These are phyloP conservation scores for Aspergillus niger DNA, from an alignment of 2,329 filamentous ascomycete genomes.

Conservation along the genomic window DNA sequence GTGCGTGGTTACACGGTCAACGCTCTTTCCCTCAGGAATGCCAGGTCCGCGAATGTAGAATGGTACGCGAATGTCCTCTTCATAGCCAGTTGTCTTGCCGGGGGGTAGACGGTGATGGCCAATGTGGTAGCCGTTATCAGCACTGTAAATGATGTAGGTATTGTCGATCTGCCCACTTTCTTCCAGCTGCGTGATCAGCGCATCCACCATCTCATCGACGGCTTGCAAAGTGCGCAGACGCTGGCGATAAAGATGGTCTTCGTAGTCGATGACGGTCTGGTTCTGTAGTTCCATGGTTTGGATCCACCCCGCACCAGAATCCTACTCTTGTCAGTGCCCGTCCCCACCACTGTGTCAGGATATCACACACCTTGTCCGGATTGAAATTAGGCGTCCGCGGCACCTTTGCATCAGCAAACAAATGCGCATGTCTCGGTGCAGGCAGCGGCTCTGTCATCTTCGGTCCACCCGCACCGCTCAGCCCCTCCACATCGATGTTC, in stretches of 20 bases:
- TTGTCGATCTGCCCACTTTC: slow-evolving; percentile 49
- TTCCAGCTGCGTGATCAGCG: slow-evolving; percentile 46
- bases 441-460: slow-evolving; percentile 9
- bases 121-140: slow-evolving; percentile 64
- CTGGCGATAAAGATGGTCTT: slow-evolving; percentile 56
- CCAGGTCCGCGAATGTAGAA: slow-evolving; percentile 63
- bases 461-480: neutral
- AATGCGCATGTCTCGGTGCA: slow-evolving; percentile 54
- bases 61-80: slow-evolving; percentile 63
- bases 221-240: slow-evolving; percentile 55
- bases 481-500: slow-evolving; percentile 48
- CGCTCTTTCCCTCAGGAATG: slow-evolving; percentile 46
- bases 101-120: slow-evolving; percentile 61
- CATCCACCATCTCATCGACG: slow-evolving; percentile 58
- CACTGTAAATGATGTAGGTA: slow-evolving; percentile 64
- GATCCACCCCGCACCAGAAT: slow-evolving; percentile 50
- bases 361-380: slow-evolving; percentile 22
- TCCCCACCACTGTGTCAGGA: slow-evolving; percentile 11
- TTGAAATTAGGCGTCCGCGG: slow-evolving; percentile 68
- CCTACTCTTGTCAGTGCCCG: slow-evolving; percentile 25
- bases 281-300: slow-evolving; percentile 46
- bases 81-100: slow-evolving; percentile 60
- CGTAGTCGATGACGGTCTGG: slow-evolving; percentile 50
- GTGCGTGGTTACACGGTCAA: slow-evolving; percentile 59
- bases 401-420: slow-evolving; percentile 60